Evolutionary conservation across 495 filamentous ascomycete genomes (phyloP).

Genomic region (Hamigera avellanea): DNA sequence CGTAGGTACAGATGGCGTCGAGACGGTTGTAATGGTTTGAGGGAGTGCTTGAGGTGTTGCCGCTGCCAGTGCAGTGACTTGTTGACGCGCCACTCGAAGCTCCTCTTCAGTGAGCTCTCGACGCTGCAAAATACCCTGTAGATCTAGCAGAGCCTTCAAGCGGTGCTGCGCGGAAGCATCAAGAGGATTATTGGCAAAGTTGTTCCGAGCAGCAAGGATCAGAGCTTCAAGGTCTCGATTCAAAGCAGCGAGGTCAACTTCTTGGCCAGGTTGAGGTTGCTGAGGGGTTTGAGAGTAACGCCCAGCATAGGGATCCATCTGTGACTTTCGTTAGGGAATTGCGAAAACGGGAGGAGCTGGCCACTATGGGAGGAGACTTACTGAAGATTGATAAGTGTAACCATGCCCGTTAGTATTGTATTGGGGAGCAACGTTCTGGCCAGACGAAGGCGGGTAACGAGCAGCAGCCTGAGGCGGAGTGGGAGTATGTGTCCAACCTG

Average conservation of each 20-base stretch:
- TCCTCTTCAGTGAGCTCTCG: constrained; percentile 72
- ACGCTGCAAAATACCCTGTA: constrained; percentile 68
- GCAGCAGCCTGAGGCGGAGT: constrained; percentile 50
- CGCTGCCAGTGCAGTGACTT: constrained; percentile 55
- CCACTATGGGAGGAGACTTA: constrained; percentile 9
- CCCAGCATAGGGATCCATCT: constrained; percentile 13
- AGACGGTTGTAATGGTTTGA: constrained; percentile 12
- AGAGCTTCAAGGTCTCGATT: constrained; percentile 71
- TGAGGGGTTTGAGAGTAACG: constrained; percentile 23
- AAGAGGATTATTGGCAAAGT: constrained; percentile 60
- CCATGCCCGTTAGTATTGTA: constrained; percentile 24
- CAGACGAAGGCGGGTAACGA: constrained; percentile 21
- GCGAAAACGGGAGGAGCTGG: neutral
- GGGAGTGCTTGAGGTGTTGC: constrained; percentile 10
- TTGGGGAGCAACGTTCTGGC: constrained; percentile 9
- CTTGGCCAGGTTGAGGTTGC: constrained; percentile 24
- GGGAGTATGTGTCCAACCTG: constrained; percentile 51
- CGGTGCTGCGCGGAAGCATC: constrained; percentile 63
- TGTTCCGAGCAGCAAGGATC: constrained; percentile 54
- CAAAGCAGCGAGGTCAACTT: constrained; percentile 51
- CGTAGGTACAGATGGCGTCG: constrained; percentile 19
- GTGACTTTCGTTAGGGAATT: constrained; percentile 10
- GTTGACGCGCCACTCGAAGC: constrained; percentile 65
- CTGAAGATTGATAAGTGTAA: constrained; percentile 21
- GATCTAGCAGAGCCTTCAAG: constrained; percentile 75